phyloP scores from a whole-genome alignment of 331 rosid genomes.

The Quercus tomentella region DNA sequence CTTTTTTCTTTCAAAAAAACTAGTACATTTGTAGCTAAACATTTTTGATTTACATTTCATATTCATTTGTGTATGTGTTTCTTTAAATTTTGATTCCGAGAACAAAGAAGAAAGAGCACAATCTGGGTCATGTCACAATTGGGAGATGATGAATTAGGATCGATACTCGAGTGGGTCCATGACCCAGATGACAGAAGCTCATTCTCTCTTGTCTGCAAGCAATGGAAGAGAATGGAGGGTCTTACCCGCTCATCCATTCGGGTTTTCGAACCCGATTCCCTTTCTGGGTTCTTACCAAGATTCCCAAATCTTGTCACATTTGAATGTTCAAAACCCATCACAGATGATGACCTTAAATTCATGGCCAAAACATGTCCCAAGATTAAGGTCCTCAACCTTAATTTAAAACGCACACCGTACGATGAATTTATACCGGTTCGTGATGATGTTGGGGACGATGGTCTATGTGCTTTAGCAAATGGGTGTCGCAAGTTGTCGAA shows the following conservation, averaged over 20 bases:
- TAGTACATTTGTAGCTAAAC: no score
- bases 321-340: conserved; percentile 1
- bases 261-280: conserved; percentile 6
- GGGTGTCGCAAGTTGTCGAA: conserved; percentile 13
- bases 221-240: conserved; percentile 27
- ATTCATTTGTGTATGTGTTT: no score
- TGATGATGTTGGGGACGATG: conserved; percentile 27
- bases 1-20: no score
- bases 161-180: conserved; percentile 10
- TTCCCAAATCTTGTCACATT: conserved; percentile 21
- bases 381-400: conserved; percentile 15
- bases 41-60: no score
- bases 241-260: conserved; percentile 13
- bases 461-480: conserved; percentile 11
- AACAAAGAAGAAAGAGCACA: neutral
- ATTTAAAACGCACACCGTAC: neutral
- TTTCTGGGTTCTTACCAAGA: conserved; percentile 5
- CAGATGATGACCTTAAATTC: conserved; percentile 14
- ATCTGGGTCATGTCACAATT: neutral
- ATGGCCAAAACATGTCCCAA: conserved; percentile 24
- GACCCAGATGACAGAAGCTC: conserved; percentile 20
- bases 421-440: neutral
- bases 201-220: conserved; percentile 26
- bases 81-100: neutral
- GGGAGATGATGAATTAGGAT: conserved; percentile 24